Conservation (phyloP, 176 grass and related monocot species). For the Saccharum officinarum region DNA sequence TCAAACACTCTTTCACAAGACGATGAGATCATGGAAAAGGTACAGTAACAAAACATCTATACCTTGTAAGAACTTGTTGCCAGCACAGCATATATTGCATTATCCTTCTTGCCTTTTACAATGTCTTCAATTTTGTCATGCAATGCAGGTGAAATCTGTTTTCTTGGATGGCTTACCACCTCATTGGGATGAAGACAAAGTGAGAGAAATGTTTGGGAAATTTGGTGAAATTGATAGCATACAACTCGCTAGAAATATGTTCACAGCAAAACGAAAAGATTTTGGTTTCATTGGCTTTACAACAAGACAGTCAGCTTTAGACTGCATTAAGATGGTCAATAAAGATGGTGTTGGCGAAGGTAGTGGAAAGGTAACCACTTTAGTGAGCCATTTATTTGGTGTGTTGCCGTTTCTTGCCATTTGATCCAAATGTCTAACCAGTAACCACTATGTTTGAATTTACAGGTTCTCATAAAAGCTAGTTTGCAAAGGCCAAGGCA, state of each 20-base stretch:
- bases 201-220: conserved; percentile 50
- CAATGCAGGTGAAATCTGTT: conserved; percentile 64
- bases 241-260: conserved; percentile 70
- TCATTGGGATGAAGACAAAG: conserved; percentile 65
- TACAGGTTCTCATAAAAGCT: conserved; percentile 52
- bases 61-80: conserved; percentile 21
- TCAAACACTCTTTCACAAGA: conserved; percentile 68
- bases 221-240: conserved; percentile 74
- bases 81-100: background rate
- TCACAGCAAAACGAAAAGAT: conserved; percentile 58
- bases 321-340: conserved; percentile 59
- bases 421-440: conserved; percentile 21
- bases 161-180: conserved; percentile 69
- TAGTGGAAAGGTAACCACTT: conserved; percentile 48
- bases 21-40: conserved; percentile 66
- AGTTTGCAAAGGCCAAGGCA: conserved; percentile 56
- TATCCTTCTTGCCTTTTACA: conserved; percentile 23
- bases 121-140: background rate
- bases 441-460: conserved; percentile 6
- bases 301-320: conserved; percentile 58
- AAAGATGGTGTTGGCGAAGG: conserved; percentile 56
- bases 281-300: conserved; percentile 69
- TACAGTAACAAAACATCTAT: conserved; percentile 20
- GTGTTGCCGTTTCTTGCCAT: background rate
- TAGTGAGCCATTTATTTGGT: background rate